Conservation (phyloP, 805 yeast genomes). For the Saccharomycopsis babjevae region DNA sequence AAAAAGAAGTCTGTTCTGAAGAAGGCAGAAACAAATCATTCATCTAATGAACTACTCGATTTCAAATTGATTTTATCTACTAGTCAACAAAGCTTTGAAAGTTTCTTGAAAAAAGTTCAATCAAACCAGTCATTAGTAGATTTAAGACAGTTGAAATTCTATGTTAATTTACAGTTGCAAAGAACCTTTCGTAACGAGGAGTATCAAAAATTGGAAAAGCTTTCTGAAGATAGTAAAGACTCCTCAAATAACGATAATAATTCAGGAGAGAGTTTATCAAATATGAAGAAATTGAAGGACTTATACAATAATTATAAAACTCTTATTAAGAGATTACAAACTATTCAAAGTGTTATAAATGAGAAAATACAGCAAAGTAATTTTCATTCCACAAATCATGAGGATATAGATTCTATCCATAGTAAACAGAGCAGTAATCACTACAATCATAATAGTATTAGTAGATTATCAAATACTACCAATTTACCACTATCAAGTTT, state of each 20-base stretch:
- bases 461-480: not conserved
- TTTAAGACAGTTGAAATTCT: constrained; percentile 39
- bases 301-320: constrained; percentile 12
- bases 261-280: not conserved
- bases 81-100: constrained; percentile 32
- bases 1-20: constrained; percentile 4
- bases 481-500: constrained; percentile 32
- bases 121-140: constrained; percentile 30
- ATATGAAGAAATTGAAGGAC: constrained; percentile 4
- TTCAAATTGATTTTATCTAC: constrained; percentile 31
- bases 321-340: constrained; percentile 16
- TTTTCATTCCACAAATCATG: constrained; percentile 5
- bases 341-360: constrained; percentile 13
- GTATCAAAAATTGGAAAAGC: not conserved
- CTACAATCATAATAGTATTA: not conserved
- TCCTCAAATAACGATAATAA: not conserved
- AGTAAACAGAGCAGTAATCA: not conserved
- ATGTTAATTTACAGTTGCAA: constrained; percentile 37
- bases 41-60: constrained; percentile 23
- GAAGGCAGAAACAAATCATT: constrained; percentile 1
- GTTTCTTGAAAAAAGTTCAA: constrained; percentile 29
- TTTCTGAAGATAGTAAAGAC: not conserved
- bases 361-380: constrained; percentile 12
- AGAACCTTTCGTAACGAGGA: constrained; percentile 28
- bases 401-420: constrained; percentile 4